These are phyloP conservation scores for Aphanomyces astaci DNA, from an alignment of 352 stramenopile species.

Conservation along the genomic window DNA sequence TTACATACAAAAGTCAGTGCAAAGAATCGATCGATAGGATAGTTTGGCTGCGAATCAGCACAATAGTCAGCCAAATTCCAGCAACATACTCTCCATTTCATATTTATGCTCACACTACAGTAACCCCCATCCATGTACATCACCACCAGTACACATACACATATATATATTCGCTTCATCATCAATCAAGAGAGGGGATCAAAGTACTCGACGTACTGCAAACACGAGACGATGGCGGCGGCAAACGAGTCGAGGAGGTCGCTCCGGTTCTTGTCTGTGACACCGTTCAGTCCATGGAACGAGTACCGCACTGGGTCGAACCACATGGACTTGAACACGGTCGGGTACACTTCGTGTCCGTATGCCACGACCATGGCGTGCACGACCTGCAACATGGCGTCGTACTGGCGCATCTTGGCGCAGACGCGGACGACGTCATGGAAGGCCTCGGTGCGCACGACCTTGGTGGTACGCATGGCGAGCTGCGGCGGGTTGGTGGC, in stretches of 20 bases:
- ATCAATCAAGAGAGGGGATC: background rate
- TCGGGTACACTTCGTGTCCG: background rate
- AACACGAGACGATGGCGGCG: background rate
- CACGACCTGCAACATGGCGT: background rate
- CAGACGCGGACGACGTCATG: background rate
- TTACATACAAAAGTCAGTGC: no score
- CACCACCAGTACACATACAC: no score
- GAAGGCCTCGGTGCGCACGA: background rate
- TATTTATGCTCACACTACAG: no score
- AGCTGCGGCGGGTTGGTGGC: background rate
- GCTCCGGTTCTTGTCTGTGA: background rate
- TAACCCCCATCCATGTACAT: no score
- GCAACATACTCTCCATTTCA: no score
- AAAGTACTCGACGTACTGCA: background rate
- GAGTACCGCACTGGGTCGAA: slow-evolving; percentile 27
- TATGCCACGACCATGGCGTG: background rate
- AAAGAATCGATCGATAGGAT: no score
- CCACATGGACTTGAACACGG: slow-evolving; percentile 9
- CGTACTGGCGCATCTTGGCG: slow-evolving; percentile 8
- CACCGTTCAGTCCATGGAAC: slow-evolving; percentile 39
- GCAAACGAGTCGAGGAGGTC: background rate
- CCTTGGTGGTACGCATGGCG: background rate
- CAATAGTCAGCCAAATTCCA: no score
- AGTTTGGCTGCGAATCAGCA: no score
- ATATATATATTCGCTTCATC: no score